Evolutionary conservation across 1,284 basidiomycete species (phyloP).

Genomic region (Ustilago xerochloae): DNA sequence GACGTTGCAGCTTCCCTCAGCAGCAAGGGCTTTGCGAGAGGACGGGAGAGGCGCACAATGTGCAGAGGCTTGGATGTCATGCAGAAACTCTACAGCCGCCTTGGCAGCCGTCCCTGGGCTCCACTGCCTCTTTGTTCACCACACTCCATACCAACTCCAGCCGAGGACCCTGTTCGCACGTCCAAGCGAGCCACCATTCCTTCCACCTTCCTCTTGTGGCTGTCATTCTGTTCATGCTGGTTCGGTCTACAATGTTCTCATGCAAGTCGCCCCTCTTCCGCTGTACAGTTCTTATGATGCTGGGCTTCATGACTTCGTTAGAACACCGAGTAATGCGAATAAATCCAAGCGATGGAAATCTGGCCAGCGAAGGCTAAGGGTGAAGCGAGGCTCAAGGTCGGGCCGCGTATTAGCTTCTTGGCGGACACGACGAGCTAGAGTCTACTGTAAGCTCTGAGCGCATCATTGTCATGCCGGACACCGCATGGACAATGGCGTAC

Average conservation of each 20-base stretch:
- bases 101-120: constrained; percentile 4
- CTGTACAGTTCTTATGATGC: neutral
- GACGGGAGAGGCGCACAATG: neutral
- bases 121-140: no score
- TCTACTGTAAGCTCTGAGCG: neutral
- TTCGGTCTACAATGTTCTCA: neutral
- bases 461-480: neutral
- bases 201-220: constrained; percentile 2
- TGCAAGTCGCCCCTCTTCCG: neutral
- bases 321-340: no score
- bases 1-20: constrained; percentile 5
- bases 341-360: no score
- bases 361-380: neutral
- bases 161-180: neutral
- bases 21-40: neutral
- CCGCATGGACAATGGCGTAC: neutral
- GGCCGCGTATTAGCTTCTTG: no score
- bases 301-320: neutral
- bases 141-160: no score
- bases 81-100: neutral
- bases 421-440: neutral
- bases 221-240: neutral
- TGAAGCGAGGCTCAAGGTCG: neutral
- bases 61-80: neutral
- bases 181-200: neutral